Conservation (phyloP, 441 rosid species). For the Populus hybrid region DNA sequence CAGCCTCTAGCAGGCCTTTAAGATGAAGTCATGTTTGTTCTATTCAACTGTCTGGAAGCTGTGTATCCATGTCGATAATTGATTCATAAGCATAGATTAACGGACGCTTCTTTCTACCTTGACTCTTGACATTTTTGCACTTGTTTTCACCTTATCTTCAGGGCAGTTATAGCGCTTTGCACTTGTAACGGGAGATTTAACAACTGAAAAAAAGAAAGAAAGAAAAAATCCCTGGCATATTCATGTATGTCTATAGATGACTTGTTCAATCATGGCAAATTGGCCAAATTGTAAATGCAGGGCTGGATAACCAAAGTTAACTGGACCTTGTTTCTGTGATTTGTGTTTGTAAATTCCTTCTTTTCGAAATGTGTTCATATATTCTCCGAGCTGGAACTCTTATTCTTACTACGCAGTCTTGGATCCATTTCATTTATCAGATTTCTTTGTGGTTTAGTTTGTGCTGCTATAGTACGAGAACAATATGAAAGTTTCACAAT, state of each 20-base stretch:
- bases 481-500: too few relatives aligned
- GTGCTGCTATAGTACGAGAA: too few relatives aligned
- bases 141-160: background rate
- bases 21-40: background rate
- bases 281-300: slow-evolving; percentile 24
- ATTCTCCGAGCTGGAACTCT: too few relatives aligned
- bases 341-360: slow-evolving; percentile 1
- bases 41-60: background rate
- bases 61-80: background rate
- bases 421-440: too few relatives aligned
- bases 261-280: background rate
- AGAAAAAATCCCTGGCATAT: background rate
- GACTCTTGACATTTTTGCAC: background rate
- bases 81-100: background rate
- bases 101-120: background rate
- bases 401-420: too few relatives aligned
- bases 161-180: background rate
- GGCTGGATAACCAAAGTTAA: slow-evolving; percentile 8
- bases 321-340: slow-evolving; percentile 3
- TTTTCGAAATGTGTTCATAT: too few relatives aligned
- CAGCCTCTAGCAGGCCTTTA: background rate
- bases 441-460: too few relatives aligned
- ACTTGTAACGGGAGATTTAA: background rate
- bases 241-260: background rate
- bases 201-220: background rate